Evolutionary conservation across 805 yeast species (phyloP).

Genomic region (Candida saitoana): DNA sequence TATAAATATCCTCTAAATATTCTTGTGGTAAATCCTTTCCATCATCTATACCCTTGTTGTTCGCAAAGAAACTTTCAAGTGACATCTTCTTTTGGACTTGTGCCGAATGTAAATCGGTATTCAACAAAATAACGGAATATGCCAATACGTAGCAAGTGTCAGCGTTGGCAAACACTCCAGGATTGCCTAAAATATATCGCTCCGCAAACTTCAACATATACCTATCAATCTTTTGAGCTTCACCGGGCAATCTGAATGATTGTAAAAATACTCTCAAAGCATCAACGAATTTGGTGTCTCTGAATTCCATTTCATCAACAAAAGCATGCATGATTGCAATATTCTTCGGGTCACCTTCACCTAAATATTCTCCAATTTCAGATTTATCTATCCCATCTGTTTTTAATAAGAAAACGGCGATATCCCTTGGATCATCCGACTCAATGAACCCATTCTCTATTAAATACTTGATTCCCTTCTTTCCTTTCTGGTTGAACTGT

Average conservation of each 20-base stretch:
- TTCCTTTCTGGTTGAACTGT: conserved; percentile 81
- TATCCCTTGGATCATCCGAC: conserved; percentile 56
- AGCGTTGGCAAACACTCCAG: conserved; percentile 82
- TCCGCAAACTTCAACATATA: conserved; percentile 96
- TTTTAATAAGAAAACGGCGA: conserved; percentile 69
- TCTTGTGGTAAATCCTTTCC: conserved; percentile 79
- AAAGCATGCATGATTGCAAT: conserved; percentile 88
- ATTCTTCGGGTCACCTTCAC: conserved; percentile 78
- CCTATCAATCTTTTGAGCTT: conserved; percentile 95
- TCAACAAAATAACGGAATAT: conserved; percentile 86
- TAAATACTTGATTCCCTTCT: conserved; percentile 66
- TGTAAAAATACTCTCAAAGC: conserved; percentile 84
- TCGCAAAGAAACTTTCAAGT: conserved; percentile 75
- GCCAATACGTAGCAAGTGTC: conserved; percentile 91
- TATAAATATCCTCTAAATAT: conserved; percentile 61
- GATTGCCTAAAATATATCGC: conserved; percentile 83
- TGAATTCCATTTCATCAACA: conserved; percentile 82
- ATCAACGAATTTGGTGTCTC: conserved; percentile 65
- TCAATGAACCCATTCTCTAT: conserved; percentile 60
- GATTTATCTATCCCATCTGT: conserved; percentile 80
- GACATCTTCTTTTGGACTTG: conserved; percentile 88
- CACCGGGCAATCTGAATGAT: conserved; percentile 92
- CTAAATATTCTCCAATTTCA: conserved; percentile 84
- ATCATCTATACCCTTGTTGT: conserved; percentile 90
- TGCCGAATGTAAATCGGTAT: conserved; percentile 89